These are phyloP conservation scores for Stemphylium vesicarium DNA, from an alignment of 2,329 filamentous ascomycete species.

Conservation along the genomic window DNA sequence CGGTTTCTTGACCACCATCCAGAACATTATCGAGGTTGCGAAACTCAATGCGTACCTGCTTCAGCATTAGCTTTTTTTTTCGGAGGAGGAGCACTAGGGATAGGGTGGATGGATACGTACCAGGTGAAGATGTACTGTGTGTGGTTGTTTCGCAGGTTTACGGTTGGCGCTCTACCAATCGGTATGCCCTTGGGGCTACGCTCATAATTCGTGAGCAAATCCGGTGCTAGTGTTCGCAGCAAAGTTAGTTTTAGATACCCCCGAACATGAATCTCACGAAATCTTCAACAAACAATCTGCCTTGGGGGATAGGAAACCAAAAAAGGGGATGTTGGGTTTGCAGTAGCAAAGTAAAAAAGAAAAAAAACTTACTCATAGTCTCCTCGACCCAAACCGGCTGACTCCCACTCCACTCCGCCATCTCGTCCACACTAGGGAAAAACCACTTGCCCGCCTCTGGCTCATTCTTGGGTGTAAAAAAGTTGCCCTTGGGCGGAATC, in stretches of 20 bases:
- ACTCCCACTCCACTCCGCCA: slow-evolving; percentile 81
- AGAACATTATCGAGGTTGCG: slow-evolving; percentile 93
- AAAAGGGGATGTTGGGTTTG: too few species aligned
- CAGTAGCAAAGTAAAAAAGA: not conserved
- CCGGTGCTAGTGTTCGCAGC: too few species aligned
- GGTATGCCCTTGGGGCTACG: slow-evolving; percentile 82
- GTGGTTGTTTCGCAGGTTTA: slow-evolving; percentile 95
- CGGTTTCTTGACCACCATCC: slow-evolving; percentile 91
- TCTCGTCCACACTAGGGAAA: slow-evolving; percentile 91
- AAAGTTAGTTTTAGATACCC: slow-evolving; percentile 38
- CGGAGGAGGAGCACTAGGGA: too few species aligned
- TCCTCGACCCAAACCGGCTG: slow-evolving; percentile 95
- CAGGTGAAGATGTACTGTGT: slow-evolving; percentile 99
- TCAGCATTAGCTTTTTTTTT: slow-evolving; percentile 19
- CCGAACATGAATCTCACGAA: slow-evolving; percentile 3
- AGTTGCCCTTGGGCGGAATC: slow-evolving; percentile 95
- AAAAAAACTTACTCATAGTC: slow-evolving; percentile 74
- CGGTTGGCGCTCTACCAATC: slow-evolving; percentile 84
- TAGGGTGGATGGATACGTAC: slow-evolving; percentile 70
- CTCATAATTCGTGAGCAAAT: slow-evolving; percentile 76
- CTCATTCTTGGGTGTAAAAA: slow-evolving; percentile 91
- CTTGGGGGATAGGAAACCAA: too few species aligned
- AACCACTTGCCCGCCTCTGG: slow-evolving; percentile 88
- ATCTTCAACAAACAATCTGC: too few species aligned
- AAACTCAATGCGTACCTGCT: slow-evolving; percentile 81